Evolutionary conservation across 2,329 filamentous ascomycete species (phyloP).

Genomic region (Colletotrichum karsti): DNA sequence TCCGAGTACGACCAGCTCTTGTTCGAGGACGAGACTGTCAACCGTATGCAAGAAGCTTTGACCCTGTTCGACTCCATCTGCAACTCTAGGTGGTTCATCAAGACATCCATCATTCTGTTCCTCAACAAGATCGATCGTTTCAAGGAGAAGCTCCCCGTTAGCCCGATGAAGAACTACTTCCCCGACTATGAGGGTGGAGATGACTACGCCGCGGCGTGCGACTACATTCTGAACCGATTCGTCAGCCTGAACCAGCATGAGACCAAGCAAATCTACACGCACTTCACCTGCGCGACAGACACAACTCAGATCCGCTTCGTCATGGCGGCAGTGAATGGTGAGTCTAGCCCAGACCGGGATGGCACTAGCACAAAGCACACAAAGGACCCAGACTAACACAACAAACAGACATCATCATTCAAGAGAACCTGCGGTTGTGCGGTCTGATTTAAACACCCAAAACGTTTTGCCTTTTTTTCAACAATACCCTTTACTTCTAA

Average conservation of each 20-base stretch:
- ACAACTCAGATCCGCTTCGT: conserved; percentile 99
- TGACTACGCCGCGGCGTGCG: conserved; percentile 94
- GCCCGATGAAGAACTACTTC: conserved; percentile 90
- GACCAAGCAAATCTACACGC: conserved; percentile 99
- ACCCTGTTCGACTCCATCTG: conserved; percentile 89
- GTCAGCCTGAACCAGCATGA: conserved; percentile 98
- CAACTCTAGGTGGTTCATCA: conserved; percentile 90
- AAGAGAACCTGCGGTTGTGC: conserved; percentile 97
- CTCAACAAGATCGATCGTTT: conserved; percentile 92
- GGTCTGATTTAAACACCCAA: conserved; percentile 82
- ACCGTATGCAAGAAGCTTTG: conserved; percentile 90
- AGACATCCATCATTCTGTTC: conserved; percentile 89
- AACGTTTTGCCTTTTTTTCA: conserved; percentile 42
- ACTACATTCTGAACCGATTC: conserved; percentile 99
- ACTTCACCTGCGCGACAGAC: conserved; percentile 98
- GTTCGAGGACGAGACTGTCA: conserved; percentile 96
- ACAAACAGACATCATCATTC: conserved; percentile 93
- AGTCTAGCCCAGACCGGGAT: conserved; percentile 38
- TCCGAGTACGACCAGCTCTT: conserved; percentile 96
- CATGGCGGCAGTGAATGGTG: conserved; percentile 99
- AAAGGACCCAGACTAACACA: conserved; percentile 6
- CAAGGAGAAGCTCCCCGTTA: conserved; percentile 84
- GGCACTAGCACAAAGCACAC: background rate
- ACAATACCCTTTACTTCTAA: conserved; percentile 52
- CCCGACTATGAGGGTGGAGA: conserved; percentile 93